These are phyloP conservation scores for Immersiella caudata DNA, from an alignment of 495 filamentous ascomycete genomes.

Conservation along the genomic window DNA sequence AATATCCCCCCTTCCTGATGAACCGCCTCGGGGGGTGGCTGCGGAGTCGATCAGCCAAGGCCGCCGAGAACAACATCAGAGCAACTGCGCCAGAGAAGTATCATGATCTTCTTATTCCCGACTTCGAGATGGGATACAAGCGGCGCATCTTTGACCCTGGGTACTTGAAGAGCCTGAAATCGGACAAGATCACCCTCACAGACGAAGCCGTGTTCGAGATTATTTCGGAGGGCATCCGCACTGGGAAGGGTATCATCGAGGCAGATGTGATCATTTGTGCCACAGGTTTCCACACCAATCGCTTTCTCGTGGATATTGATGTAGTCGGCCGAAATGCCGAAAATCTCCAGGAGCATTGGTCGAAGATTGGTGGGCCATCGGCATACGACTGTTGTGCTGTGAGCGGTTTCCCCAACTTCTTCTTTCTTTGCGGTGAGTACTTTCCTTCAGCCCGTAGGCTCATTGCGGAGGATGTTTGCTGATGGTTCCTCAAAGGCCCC, in stretches of 20 bases:
- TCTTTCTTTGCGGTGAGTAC: conserved; percentile 34
- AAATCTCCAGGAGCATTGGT: conserved; percentile 44
- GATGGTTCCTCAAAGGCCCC: conserved; percentile 32
- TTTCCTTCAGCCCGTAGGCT: neutral
- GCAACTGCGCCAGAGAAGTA: conserved; percentile 36
- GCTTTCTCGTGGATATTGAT: conserved; percentile 39
- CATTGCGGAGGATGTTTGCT: neutral
- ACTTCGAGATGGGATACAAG: conserved; percentile 43
- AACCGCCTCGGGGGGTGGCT: neutral
- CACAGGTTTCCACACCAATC: conserved; percentile 43
- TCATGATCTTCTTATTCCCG: conserved; percentile 35
- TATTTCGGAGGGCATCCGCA: conserved; percentile 34
- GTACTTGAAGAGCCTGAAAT: conserved; percentile 24
- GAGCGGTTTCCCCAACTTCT: conserved; percentile 50
- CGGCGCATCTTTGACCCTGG: conserved; percentile 39
- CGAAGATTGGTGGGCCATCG: conserved; percentile 37
- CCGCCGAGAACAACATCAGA: conserved; percentile 34
- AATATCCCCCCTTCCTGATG: neutral
- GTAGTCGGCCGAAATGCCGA: conserved; percentile 38
- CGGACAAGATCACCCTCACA: conserved; percentile 36
- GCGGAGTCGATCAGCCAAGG: conserved; percentile 22
- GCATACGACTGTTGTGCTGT: conserved; percentile 44
- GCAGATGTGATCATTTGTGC: conserved; percentile 48
- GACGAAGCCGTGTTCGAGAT: conserved; percentile 37
- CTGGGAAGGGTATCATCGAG: neutral